These are phyloP conservation scores for Coprinopsis cinerea DNA, from an alignment of 768 basidiomycete species.

Conservation along the genomic window DNA sequence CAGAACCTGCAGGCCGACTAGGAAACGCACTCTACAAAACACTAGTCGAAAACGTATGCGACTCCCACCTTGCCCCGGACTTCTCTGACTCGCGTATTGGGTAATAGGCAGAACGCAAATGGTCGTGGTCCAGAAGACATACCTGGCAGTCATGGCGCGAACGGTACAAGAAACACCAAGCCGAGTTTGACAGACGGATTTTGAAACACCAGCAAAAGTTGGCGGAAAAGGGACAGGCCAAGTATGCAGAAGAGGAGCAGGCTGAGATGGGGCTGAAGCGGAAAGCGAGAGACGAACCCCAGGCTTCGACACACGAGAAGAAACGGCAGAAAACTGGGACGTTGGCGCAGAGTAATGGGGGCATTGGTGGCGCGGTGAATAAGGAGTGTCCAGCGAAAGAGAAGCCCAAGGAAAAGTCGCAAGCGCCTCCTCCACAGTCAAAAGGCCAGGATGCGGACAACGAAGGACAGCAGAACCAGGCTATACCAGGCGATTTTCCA, in stretches of 20 bases:
- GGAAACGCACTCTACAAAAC: conserved; percentile 40
- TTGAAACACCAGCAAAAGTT: neutral
- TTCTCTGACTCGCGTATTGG: neutral
- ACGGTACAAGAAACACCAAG: conserved; percentile 44
- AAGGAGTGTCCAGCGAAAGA: too few species aligned
- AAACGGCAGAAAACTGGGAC: too few species aligned
- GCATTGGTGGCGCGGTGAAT: too few species aligned
- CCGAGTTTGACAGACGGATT: conserved; percentile 38
- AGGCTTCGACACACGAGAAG: neutral
- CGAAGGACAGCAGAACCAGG: neutral
- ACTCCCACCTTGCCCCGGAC: neutral
- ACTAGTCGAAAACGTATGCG: conserved; percentile 40
- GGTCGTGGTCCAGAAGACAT: conserved; percentile 50
- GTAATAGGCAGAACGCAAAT: conserved; percentile 31
- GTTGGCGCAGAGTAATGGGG: too few species aligned
- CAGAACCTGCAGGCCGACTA: neutral
- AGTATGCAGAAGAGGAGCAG: neutral
- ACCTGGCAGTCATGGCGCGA: conserved; percentile 61
- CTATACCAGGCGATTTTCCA: too few species aligned
- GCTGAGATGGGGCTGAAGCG: neutral
- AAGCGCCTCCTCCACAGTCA: too few species aligned
- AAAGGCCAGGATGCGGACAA: too few species aligned
- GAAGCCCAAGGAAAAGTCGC: too few species aligned
- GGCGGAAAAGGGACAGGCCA: neutral
- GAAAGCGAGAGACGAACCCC: neutral